phyloP scores from a whole-genome alignment of 345 rosid species.

The Jatropha curcas region DNA sequence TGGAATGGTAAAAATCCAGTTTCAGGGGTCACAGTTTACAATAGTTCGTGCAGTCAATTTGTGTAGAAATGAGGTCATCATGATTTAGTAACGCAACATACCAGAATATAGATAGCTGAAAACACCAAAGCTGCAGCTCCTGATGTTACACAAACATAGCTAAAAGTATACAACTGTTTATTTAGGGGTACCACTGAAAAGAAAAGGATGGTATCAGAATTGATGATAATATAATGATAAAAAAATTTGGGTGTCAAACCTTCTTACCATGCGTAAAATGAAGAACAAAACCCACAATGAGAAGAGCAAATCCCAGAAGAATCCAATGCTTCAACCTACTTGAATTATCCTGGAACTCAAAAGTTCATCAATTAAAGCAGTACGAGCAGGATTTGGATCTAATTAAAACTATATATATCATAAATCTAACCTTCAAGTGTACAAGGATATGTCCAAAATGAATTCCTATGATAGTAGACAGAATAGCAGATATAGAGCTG shows the following conservation, averaged over 20 bases:
- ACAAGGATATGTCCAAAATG: constrained; percentile 84
- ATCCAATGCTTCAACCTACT: constrained; percentile 78
- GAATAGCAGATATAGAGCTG: constrained; percentile 79
- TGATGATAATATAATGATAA: neutral
- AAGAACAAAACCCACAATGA: constrained; percentile 56
- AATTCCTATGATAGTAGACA: constrained; percentile 75
- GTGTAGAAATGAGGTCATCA: too few relatives aligned
- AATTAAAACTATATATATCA: neutral
- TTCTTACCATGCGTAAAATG: constrained; percentile 71
- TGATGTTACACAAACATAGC: constrained; percentile 81
- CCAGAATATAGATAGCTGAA: constrained; percentile 65
- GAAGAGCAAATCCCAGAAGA: constrained; percentile 54
- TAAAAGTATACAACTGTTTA: constrained; percentile 77
- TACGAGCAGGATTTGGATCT: constrained; percentile 8
- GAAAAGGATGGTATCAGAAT: constrained; percentile 5
- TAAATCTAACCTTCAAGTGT: constrained; percentile 55
- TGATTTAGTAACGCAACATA: too few relatives aligned
- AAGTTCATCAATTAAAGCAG: constrained; percentile 13
- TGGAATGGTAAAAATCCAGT: constrained; percentile 21
- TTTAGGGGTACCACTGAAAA: constrained; percentile 74
- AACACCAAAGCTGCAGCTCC: constrained; percentile 82
- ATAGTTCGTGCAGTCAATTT: neutral
- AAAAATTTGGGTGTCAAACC: neutral
- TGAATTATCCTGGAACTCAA: constrained; percentile 50
- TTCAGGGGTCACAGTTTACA: neutral